Evolutionary conservation across 2,329 filamentous ascomycete species (phyloP).

Genomic region (Hypocreales sp.): DNA sequence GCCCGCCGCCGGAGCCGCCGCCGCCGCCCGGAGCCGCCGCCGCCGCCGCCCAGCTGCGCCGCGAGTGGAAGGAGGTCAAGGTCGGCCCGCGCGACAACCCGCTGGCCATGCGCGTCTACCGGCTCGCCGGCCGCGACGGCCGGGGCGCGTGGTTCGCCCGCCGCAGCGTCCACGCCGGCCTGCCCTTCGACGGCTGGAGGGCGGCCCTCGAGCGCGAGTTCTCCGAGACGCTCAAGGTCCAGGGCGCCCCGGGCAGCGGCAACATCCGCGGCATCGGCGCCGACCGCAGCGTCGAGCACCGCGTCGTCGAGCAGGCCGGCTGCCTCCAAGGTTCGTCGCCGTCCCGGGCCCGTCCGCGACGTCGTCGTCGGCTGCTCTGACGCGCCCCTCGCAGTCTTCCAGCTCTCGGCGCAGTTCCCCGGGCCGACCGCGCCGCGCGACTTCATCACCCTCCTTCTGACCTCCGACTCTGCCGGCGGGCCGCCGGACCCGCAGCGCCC

Average conservation of each 20-base stretch:
- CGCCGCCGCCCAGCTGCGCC: constrained; percentile 42
- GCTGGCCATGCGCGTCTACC: constrained; percentile 62
- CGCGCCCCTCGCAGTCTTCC: constrained; percentile 45
- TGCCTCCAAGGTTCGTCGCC: constrained; percentile 41
- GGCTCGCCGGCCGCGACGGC: constrained; percentile 63
- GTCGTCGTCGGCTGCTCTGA: too few relatives aligned
- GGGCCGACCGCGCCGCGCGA: constrained; percentile 78
- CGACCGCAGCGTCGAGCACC: constrained; percentile 55
- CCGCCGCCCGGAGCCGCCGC: constrained; percentile 24
- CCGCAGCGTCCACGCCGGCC: constrained; percentile 63
- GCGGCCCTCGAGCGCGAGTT: constrained; percentile 67
- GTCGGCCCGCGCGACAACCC: constrained; percentile 58
- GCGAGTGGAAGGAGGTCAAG: constrained; percentile 80
- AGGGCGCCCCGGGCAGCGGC: constrained; percentile 54
- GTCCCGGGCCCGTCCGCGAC: neutral
- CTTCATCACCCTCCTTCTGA: constrained; percentile 68
- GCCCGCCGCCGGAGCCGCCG: constrained; percentile 35
- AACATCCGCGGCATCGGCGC: constrained; percentile 77
- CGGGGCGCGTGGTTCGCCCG: constrained; percentile 83
- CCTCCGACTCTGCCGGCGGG: constrained; percentile 38
- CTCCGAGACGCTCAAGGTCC: constrained; percentile 55
- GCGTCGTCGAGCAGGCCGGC: constrained; percentile 39
- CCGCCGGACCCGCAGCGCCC: constrained; percentile 18
- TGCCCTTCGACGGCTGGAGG: constrained; percentile 67
- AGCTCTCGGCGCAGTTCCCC: constrained; percentile 79